Conservation (phyloP, 768 basidiomycete genomes). For the Amanita pallidorosea region DNA sequence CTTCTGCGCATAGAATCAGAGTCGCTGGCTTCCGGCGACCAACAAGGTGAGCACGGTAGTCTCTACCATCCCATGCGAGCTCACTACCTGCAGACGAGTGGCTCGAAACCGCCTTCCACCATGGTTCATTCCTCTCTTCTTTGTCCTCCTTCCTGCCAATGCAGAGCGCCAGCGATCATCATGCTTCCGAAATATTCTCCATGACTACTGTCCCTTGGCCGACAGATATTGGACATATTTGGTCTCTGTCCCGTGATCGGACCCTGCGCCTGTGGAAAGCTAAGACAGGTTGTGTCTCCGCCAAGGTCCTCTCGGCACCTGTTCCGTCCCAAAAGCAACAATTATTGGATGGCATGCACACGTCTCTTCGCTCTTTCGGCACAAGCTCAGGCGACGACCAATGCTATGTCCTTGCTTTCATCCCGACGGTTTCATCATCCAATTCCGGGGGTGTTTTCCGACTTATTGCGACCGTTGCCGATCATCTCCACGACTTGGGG, state of each 20-base stretch:
- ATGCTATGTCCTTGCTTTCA: constrained; percentile 60
- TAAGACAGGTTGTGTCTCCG: constrained; percentile 61
- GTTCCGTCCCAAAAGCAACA: constrained; percentile 26
- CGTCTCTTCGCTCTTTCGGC: constrained; percentile 55
- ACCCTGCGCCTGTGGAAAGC: constrained; percentile 80
- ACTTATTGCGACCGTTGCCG: constrained; percentile 43
- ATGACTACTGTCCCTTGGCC: constrained; percentile 67
- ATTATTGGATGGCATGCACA: constrained; percentile 52
- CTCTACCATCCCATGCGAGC: constrained; percentile 7
- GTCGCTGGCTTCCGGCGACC: constrained; percentile 37
- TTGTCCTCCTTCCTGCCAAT: constrained; percentile 56
- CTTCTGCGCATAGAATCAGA: constrained; percentile 64
- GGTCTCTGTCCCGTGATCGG: constrained; percentile 82
- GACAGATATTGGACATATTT: constrained; percentile 63
- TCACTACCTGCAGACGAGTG: constrained; percentile 45
- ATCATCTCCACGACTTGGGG: constrained; percentile 48
- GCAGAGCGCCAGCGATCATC: constrained; percentile 31
- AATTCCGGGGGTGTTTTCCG: constrained; percentile 76
- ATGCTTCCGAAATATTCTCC: constrained; percentile 55
- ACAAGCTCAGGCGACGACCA: constrained; percentile 33
- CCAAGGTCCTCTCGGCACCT: constrained; percentile 37
- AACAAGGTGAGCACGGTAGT: constrained; percentile 39
- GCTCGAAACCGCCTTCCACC: constrained; percentile 55
- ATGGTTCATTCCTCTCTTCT: constrained; percentile 55
- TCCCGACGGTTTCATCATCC: constrained; percentile 53